These are phyloP conservation scores for Phytophthora hibernalis DNA, from an alignment of 352 stramenopile genomes.

Conservation along the genomic window DNA sequence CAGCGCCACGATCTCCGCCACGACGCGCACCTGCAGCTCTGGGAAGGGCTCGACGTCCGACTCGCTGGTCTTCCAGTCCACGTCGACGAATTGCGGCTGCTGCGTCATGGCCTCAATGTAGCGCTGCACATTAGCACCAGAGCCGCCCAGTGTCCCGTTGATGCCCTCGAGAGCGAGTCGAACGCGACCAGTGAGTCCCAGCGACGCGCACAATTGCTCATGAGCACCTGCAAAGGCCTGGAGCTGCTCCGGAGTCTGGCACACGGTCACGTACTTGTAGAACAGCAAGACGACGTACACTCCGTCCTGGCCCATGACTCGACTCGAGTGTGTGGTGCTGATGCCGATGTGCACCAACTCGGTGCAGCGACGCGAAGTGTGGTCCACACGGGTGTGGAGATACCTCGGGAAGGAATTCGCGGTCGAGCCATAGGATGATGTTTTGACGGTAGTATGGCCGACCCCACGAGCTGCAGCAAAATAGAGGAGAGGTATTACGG, in stretches of 20 bases:
- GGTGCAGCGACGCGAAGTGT: neutral
- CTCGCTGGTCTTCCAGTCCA: conserved; percentile 89
- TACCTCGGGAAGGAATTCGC: conserved; percentile 43
- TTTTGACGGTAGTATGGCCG: conserved; percentile 47
- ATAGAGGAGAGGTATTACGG: conserved; percentile 34
- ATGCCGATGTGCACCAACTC: neutral
- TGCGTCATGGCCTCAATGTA: conserved; percentile 74
- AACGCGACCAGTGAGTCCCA: conserved; percentile 75
- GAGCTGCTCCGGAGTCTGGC: conserved; percentile 48
- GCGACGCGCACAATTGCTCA: conserved; percentile 51
- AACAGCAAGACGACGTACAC: conserved; percentile 77
- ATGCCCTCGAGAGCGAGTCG: conserved; percentile 85
- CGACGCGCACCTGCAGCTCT: conserved; percentile 72
- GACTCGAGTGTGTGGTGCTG: conserved; percentile 10
- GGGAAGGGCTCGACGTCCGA: conserved; percentile 60
- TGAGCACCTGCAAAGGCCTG: conserved; percentile 48
- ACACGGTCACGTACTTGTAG: conserved; percentile 86
- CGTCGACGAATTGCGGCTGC: conserved; percentile 34
- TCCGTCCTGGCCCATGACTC: conserved; percentile 23
- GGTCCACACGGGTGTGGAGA: no score
- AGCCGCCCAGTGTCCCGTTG: conserved; percentile 85
- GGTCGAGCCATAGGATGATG: conserved; percentile 45
- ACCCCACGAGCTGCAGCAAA: conserved; percentile 39
- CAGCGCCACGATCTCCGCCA: conserved; percentile 81
- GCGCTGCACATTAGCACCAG: conserved; percentile 43